Evolutionary conservation across 164 flowering plant genomes (phyloP).

Genomic region (Litsea cubeba): DNA sequence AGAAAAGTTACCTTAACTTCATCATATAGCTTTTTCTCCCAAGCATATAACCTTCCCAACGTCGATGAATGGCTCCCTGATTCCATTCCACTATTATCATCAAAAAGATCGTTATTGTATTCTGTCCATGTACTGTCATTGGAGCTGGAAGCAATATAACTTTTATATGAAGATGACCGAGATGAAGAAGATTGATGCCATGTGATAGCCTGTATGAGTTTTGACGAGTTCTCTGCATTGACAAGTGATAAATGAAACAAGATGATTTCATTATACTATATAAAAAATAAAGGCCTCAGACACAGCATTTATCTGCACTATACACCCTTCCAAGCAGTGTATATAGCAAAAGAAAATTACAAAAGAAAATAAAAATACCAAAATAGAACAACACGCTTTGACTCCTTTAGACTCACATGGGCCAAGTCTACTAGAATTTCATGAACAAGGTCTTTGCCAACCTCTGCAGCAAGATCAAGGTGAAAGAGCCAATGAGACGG

Average conservation of each 20-base stretch:
- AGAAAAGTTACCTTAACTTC: constrained; percentile 73
- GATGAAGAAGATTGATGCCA: constrained; percentile 74
- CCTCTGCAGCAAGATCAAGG: too few relatives aligned
- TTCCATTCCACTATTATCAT: constrained; percentile 82
- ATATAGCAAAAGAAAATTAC: not conserved
- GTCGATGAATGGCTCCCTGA: constrained; percentile 91
- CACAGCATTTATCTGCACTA: not conserved
- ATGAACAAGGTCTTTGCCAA: too few relatives aligned
- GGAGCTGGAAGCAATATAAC: constrained; percentile 67
- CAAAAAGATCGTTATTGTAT: constrained; percentile 65
- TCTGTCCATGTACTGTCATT: constrained; percentile 68
- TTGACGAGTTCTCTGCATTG: constrained; percentile 77
- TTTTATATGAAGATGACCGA: constrained; percentile 68
- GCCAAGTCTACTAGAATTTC: too few relatives aligned
- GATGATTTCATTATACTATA: not conserved
- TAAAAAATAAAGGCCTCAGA: not conserved
- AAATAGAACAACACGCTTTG: not conserved
- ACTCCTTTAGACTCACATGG: not conserved
- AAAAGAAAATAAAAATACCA: not conserved
- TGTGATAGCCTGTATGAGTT: constrained; percentile 64
- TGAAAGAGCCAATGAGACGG: too few relatives aligned
- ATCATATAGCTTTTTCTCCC: constrained; percentile 97
- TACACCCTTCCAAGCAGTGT: not conserved
- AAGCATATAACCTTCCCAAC: constrained; percentile 79
- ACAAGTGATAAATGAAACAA: not conserved